These are phyloP conservation scores for Pythium rishiriense DNA, from an alignment of 352 stramenopile genomes.

Conservation along the genomic window DNA sequence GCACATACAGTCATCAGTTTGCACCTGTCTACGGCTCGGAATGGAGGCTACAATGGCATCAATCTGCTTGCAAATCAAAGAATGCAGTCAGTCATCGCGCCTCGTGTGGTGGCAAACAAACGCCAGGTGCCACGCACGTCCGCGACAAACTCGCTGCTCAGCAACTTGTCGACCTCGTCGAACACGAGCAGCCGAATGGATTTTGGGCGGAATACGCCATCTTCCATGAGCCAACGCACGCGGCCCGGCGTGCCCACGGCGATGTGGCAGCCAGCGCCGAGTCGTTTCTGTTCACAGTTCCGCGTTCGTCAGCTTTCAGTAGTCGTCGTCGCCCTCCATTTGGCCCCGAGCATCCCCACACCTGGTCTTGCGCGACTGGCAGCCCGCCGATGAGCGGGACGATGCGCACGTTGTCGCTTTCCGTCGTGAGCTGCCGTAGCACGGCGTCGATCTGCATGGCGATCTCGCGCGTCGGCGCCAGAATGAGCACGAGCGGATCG, in stretches of 20 bases:
- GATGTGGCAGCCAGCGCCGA: constrained; percentile 55
- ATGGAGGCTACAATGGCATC: constrained; percentile 54
- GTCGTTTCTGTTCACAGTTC: constrained; percentile 24
- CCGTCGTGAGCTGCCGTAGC: constrained; percentile 50
- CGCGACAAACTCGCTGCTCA: constrained; percentile 61
- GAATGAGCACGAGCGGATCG: constrained; percentile 52
- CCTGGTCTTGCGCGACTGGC: constrained; percentile 58
- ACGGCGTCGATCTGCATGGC: constrained; percentile 75
- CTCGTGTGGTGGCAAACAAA: not conserved
- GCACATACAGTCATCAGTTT: not conserved
- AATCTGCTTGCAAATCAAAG: constrained; percentile 37
- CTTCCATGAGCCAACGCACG: constrained; percentile 67
- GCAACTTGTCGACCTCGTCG: constrained; percentile 86
- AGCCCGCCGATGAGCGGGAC: constrained; percentile 64
- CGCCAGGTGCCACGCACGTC: constrained; percentile 35
- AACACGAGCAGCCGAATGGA: constrained; percentile 63
- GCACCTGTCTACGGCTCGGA: constrained; percentile 61
- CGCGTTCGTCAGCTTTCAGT: not conserved
- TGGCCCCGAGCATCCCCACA: constrained; percentile 16
- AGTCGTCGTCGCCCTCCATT: not conserved
- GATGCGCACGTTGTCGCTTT: constrained; percentile 39
- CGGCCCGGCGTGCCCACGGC: constrained; percentile 73
- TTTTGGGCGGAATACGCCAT: constrained; percentile 45
- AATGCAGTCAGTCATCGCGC: not conserved
- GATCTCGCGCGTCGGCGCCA: constrained; percentile 81